phyloP scores from a whole-genome alignment of 495 filamentous ascomycete genomes.

The Sphaerosporella brunnea region DNA sequence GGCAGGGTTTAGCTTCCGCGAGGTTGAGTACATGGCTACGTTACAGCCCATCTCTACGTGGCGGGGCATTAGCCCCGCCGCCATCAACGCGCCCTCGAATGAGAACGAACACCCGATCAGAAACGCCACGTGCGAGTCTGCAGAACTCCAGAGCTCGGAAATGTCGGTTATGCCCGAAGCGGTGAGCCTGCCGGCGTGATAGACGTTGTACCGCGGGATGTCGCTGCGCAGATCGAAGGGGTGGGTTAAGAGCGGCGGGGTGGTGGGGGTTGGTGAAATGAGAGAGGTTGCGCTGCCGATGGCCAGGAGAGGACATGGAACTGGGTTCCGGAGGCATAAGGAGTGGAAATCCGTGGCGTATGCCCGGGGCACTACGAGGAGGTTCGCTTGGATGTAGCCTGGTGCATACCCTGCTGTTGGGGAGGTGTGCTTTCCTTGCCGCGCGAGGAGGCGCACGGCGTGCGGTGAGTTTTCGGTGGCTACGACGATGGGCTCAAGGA shows the following conservation, averaged over 20 bases:
- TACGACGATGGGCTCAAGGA: not conserved
- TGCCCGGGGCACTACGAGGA: constrained; percentile 35
- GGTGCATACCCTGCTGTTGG: constrained; percentile 36
- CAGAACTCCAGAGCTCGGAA: constrained; percentile 31
- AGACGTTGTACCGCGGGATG: constrained; percentile 38
- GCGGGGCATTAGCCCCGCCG: constrained; percentile 31
- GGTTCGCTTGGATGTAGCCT: constrained; percentile 37
- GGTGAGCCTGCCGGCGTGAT: constrained; percentile 27
- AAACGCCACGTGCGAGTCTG: constrained; percentile 35
- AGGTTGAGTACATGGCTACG: constrained; percentile 39
- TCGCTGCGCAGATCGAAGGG: constrained; percentile 34
- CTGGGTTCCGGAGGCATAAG: constrained; percentile 38
- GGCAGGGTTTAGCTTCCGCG: constrained; percentile 32
- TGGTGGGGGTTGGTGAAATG: constrained; percentile 6
- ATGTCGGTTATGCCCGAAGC: constrained; percentile 25
- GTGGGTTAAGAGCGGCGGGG: constrained; percentile 2
- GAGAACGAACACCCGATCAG: constrained; percentile 42
- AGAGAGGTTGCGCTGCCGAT: constrained; percentile 23
- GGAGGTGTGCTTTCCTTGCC: constrained; percentile 27
- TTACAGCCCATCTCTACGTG: constrained; percentile 26
- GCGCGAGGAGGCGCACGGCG: constrained; percentile 31
- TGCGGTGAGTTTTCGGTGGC: constrained; percentile 21
- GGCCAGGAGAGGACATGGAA: constrained; percentile 40
- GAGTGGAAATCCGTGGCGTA: constrained; percentile 36
- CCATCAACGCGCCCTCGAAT: constrained; percentile 35